These are phyloP conservation scores for Trichomonas tenax DNA, from an alignment of 208 protist species.

Conservation along the genomic window DNA sequence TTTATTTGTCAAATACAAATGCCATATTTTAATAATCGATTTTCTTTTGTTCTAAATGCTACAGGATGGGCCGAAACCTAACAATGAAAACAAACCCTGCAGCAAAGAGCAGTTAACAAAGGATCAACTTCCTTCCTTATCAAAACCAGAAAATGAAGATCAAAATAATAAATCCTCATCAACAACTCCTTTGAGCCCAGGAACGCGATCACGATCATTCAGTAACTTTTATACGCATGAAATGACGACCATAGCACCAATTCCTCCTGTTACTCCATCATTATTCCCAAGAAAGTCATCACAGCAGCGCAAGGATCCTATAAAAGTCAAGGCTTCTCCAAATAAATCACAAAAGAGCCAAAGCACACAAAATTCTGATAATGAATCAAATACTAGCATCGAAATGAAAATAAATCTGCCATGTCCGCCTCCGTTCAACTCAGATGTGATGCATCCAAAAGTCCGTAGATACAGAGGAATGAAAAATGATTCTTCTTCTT, in stretches of 20 bases:
- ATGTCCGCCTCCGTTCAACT: neutral
- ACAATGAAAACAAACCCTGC: no score
- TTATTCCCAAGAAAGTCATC: neutral
- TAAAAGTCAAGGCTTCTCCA: neutral
- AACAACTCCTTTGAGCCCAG: neutral
- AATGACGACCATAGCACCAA: neutral
- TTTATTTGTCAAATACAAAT: no score
- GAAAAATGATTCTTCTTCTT: neutral
- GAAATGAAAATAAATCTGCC: neutral
- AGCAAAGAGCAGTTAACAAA: no score
- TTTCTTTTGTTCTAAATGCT: no score
- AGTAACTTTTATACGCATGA: neutral
- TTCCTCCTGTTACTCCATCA: neutral
- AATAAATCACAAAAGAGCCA: neutral
- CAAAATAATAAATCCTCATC: no score
- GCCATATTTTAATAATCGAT: no score
- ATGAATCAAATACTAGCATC: neutral
- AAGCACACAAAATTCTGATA: neutral
- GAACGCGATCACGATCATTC: neutral
- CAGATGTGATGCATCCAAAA: neutral
- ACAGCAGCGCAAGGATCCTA: neutral
- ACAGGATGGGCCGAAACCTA: no score
- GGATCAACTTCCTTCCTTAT: no score
- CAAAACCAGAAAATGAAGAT: no score
- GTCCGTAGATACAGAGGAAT: neutral